Evolutionary conservation across 2,329 filamentous ascomycete genomes (phyloP).

Genomic region (Chrysoporthe deuterocubensis): DNA sequence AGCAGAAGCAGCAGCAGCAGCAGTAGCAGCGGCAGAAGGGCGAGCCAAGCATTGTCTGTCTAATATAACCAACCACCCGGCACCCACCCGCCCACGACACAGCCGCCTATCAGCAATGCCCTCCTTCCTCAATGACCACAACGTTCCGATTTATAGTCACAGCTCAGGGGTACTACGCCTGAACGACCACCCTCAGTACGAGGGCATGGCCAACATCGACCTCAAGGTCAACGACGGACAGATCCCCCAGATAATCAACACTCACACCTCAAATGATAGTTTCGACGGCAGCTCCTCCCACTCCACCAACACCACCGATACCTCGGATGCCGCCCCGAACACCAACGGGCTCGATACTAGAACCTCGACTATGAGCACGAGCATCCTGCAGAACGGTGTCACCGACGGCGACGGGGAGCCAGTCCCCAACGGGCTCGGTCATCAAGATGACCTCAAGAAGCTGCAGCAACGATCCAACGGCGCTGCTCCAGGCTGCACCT

Average conservation of each 20-base stretch:
- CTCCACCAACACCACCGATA: slow-evolving; percentile 55
- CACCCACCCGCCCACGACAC: slow-evolving; percentile 5
- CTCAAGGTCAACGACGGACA: slow-evolving; percentile 41
- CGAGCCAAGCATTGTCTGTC: slow-evolving; percentile 16
- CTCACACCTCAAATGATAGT: slow-evolving; percentile 54
- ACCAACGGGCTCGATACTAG: slow-evolving; percentile 48
- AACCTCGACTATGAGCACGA: slow-evolving; percentile 49
- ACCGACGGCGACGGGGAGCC: slow-evolving; percentile 37
- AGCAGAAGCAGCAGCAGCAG: slow-evolving; percentile 2
- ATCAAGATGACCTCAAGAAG: slow-evolving; percentile 33
- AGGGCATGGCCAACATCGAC: slow-evolving; percentile 32
- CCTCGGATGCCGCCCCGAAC: slow-evolving; percentile 50
- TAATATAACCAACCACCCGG: slow-evolving; percentile 25
- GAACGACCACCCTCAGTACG: slow-evolving; percentile 43
- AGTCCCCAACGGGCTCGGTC: slow-evolving; percentile 40
- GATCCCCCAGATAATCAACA: slow-evolving; percentile 39
- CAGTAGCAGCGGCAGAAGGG: not conserved
- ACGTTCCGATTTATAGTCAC: slow-evolving; percentile 46
- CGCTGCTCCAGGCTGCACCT: slow-evolving; percentile 29
- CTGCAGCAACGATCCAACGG: slow-evolving; percentile 34
- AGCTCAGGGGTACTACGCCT: slow-evolving; percentile 50
- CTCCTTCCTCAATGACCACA: slow-evolving; percentile 56
- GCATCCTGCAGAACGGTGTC: slow-evolving; percentile 61
- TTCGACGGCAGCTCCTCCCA: slow-evolving; percentile 60
- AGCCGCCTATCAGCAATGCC: slow-evolving; percentile 46